Evolutionary conservation across 1,284 basidiomycete genomes (phyloP), one percentile per base, ranked within the genome.

Genomic region (Cystobasidium slooffiae): DNA sequence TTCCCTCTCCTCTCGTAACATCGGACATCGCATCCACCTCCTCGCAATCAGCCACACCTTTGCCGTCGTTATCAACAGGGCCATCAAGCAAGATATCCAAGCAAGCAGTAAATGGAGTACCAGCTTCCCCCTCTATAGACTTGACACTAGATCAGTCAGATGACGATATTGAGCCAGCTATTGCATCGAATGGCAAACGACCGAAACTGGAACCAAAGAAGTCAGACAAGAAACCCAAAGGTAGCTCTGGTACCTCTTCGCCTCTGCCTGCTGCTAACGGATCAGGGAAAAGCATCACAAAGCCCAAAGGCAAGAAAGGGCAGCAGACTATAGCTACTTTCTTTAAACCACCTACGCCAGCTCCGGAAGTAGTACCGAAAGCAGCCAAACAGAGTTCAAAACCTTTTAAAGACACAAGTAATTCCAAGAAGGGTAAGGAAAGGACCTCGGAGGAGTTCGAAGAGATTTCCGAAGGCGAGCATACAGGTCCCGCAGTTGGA

Each of bases 101-200:
- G 47, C 47, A 51, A 16, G 6, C 47, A 20, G 16, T 16, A 51
- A 20, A 51, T 20, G 37, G 9, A 3, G 44, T 43, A 63, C 37
- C 41, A 37, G 64, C 64, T 43, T 75, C 73, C 1, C 58, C 65
- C 18, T 75, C 73, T 20, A 75, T 68, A 18, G 73, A 75, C 18
- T 55, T 75, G 14, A 68, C 68, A 6, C 44, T 69, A 39, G 61
- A 52, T 39, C 16, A 52, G 22, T 56, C 59, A 18, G 66, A 75
- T 16, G 44, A 41, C 18, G 66, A 56, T 31, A 20, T n/a, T 12
- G 49, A 47, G 22, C 14, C 44, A 22, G 37, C 64, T 6, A 20
- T 44, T 16, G 10, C 12, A 18, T 47, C 24, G 39, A 20, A 16
- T 14, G 52, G 5, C 4, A 62, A 53, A 47, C 59, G 55, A 44